Evolutionary conservation across 805 yeast genomes (phyloP).

Genomic region (Yarrowia divulgata): DNA sequence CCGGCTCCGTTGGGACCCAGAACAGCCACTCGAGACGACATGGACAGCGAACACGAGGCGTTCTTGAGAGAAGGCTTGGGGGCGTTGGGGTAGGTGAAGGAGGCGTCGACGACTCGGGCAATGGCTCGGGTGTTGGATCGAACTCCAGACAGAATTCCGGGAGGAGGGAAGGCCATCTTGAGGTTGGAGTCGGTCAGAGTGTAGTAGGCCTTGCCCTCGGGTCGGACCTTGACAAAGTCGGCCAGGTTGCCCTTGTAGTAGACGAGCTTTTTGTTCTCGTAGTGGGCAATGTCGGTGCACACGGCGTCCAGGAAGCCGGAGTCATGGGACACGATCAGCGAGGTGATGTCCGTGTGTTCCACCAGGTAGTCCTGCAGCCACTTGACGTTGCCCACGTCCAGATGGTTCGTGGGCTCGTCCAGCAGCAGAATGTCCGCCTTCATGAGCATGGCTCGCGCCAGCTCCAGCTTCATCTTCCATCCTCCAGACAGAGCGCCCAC

Average conservation of each 20-base stretch:
- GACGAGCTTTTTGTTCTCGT: constrained; percentile 91
- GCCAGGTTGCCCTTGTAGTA: constrained; percentile 96
- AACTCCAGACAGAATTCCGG: constrained; percentile 97
- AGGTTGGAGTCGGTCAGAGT: constrained; percentile 91
- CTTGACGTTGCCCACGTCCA: constrained; percentile 90
- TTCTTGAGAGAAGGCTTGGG: constrained; percentile 77
- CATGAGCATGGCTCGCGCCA: constrained; percentile 99
- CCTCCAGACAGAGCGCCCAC: constrained; percentile 98
- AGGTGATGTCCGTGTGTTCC: constrained; percentile 85
- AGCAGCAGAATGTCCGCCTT: constrained; percentile 92
- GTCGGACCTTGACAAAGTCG: constrained; percentile 87
- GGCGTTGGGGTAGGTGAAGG: constrained; percentile 90
- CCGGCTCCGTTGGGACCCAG: constrained; percentile 99
- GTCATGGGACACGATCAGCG: constrained; percentile 96
- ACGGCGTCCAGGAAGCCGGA: constrained; percentile 95
- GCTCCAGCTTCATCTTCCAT: constrained; percentile 98
- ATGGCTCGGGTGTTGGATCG: constrained; percentile 94
- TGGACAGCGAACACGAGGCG: constrained; percentile 88
- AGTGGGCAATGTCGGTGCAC: constrained; percentile 95
- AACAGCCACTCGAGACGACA: constrained; percentile 96
- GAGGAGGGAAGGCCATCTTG: constrained; percentile 98
- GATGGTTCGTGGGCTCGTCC: constrained; percentile 98
- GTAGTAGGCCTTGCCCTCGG: constrained; percentile 96
- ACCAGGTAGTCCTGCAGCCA: constrained; percentile 92
- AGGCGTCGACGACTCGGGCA: constrained; percentile 83